Conservation (phyloP, 2,329 filamentous ascomycete species). For the Ophiostoma populinum region DNA sequence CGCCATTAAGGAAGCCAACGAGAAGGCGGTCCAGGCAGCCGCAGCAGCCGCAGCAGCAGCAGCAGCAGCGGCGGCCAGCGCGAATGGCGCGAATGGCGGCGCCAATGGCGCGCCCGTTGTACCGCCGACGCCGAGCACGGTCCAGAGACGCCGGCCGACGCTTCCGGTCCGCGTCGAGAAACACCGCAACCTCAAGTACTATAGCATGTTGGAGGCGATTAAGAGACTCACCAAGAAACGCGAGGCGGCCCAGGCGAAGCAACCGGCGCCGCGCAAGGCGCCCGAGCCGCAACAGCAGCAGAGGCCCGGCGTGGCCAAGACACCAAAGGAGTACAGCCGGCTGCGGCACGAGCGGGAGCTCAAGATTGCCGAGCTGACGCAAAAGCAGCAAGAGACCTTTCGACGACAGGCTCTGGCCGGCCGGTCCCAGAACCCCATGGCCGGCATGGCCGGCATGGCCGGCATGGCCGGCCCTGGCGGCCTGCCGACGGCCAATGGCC, state of each 20-base stretch:
- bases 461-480: too few species aligned
- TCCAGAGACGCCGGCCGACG: conserved; percentile 49
- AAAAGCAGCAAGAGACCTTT: conserved; percentile 44
- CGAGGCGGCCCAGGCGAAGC: conserved; percentile 71
- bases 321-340: conserved; percentile 78
- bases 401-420: too few species aligned
- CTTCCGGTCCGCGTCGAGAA: conserved; percentile 74
- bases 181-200: conserved; percentile 67
- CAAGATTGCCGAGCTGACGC: conserved; percentile 36
- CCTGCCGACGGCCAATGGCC: too few species aligned
- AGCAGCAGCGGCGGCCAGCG: conserved; percentile 11
- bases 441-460: conserved; percentile 18
- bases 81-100: conserved; percentile 10
- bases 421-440: conserved; percentile 10
- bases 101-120: conserved; percentile 8
- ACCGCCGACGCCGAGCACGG: conserved; percentile 23
- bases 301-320: conserved; percentile 39
- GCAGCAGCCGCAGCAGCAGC: conserved; percentile 17
- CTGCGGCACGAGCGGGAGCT: conserved; percentile 78
- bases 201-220: conserved; percentile 87
- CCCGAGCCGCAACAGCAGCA: conserved; percentile 37
- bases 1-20: conserved; percentile 34
- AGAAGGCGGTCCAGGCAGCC: conserved; percentile 26
- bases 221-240: conserved; percentile 88
- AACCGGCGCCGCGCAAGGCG: conserved; percentile 77